phyloP scores from a whole-genome alignment of 2,329 filamentous ascomycete species.

The Fusarium devonianum region DNA sequence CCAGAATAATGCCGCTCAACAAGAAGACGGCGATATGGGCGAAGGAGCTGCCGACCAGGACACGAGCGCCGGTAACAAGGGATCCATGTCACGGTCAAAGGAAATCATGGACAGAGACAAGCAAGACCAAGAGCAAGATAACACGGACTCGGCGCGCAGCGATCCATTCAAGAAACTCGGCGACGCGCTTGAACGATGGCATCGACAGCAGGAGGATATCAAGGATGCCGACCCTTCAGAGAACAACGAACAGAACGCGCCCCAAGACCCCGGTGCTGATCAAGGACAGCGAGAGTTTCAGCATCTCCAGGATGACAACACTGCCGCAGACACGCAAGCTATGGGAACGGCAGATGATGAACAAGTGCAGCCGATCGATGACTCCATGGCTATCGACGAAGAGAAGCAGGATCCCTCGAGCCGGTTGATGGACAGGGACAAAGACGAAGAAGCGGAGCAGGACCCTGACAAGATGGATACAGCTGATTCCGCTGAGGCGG shows the following conservation, averaged over 20 bases:
- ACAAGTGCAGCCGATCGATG: conserved; percentile 83
- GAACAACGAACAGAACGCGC: conserved; percentile 46
- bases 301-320: conserved; percentile 85
- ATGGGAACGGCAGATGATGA: conserved; percentile 89
- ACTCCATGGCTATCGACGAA: conserved; percentile 85
- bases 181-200: conserved; percentile 91
- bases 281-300: conserved; percentile 86
- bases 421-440: conserved; percentile 62
- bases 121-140: conserved; percentile 50
- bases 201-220: conserved; percentile 87
- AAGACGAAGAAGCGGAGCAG: conserved; percentile 55
- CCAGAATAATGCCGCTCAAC: conserved; percentile 66
- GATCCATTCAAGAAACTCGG: conserved; percentile 94
- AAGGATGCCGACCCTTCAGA: conserved; percentile 60
- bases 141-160: conserved; percentile 52
- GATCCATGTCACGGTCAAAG: conserved; percentile 57
- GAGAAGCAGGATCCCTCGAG: conserved; percentile 62
- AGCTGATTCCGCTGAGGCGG: conserved; percentile 44
- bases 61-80: conserved; percentile 69
- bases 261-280: conserved; percentile 59
- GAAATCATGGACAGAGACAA: conserved; percentile 58
- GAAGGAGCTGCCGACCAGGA: conserved; percentile 70
- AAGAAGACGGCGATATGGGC: conserved; percentile 71
- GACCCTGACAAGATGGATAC: conserved; percentile 56
- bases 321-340: conserved; percentile 85